Percentiles rank a stretch among this genome's conserved stretches.
These are phyloP conservation scores for Aspergillus nidulans DNA, from an alignment of 495 filamentous ascomycete species.

Conservation along the genomic window DNA sequence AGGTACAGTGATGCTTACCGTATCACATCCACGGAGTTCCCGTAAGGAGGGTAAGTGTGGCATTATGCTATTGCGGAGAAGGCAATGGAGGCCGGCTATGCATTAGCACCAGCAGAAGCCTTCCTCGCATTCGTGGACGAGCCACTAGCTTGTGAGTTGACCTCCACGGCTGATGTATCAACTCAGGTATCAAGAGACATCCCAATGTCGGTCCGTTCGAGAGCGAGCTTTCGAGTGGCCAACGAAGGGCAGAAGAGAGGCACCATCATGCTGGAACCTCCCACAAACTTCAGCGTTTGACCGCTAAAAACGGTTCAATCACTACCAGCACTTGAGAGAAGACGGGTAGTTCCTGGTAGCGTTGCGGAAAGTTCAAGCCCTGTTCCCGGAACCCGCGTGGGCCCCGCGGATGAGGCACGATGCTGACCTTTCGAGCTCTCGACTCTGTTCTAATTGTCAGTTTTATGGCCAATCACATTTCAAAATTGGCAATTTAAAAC, in stretches of 20 bases:
- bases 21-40: neutral
- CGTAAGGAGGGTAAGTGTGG: neutral
- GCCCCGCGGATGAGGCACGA: neutral
- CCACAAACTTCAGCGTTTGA: neutral
- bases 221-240: neutral
- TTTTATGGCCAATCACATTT: neutral
- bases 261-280: neutral
- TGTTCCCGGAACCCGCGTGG: neutral
- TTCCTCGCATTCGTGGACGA: conserved; percentile 6
- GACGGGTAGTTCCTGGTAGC: neutral
- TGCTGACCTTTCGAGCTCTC: neutral
- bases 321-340: neutral
- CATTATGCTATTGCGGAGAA: conserved; percentile 3
- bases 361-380: neutral
- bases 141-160: conserved; percentile 25
- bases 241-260: neutral
- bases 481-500: neutral
- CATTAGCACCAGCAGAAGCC: conserved; percentile 16
- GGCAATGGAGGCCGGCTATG: conserved; percentile 7
- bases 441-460: neutral
- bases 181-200: neutral
- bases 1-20: neutral
- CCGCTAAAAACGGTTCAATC: neutral
- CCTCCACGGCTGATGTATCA: conserved; percentile 24
- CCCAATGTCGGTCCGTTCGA: neutral